Percentiles rank a stretch among this genome's conserved stretches.
phyloP scores from a whole-genome alignment of 2,329 filamentous ascomycete species.

The Raffaelea ambrosiae region DNA sequence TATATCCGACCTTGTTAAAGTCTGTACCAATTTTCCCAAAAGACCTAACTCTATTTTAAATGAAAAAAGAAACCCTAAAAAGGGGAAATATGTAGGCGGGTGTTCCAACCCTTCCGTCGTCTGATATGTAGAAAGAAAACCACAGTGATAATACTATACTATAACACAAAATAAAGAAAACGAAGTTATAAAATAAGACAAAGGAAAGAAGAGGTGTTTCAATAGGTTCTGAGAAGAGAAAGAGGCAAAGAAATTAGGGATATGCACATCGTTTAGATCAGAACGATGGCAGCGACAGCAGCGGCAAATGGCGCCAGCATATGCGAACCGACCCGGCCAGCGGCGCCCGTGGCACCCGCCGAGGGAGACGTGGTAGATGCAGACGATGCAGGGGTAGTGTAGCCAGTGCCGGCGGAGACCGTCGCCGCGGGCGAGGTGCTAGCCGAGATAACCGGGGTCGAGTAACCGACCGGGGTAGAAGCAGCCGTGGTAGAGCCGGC shows the following conservation, averaged over 20 bases:
- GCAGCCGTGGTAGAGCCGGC: neutral
- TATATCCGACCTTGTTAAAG: no score
- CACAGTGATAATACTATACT: no score
- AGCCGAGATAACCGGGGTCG: neutral
- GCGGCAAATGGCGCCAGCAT: neutral
- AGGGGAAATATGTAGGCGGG: no score
- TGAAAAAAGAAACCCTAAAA: no score
- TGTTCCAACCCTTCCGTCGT: no score
- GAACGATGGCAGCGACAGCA: neutral
- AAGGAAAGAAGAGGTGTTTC: neutral
- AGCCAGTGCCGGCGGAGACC: neutral
- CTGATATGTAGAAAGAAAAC: no score
- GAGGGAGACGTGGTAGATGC: slow-evolving; percentile 18
- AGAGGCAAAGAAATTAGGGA: neutral
- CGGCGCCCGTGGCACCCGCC: neutral
- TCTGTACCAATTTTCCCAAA: no score
- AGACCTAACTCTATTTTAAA: no score
- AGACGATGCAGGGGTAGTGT: neutral
- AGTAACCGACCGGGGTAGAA: neutral
- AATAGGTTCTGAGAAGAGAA: neutral
- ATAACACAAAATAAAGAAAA: no score
- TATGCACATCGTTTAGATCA: neutral
- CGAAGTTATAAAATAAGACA: neutral
- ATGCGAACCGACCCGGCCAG: neutral
- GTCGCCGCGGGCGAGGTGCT: neutral